Evolutionary conservation across 208 protist genomes (phyloP), one percentile per base, ranked within the genome.

Genomic region (Trypanosoma grayi): DNA sequence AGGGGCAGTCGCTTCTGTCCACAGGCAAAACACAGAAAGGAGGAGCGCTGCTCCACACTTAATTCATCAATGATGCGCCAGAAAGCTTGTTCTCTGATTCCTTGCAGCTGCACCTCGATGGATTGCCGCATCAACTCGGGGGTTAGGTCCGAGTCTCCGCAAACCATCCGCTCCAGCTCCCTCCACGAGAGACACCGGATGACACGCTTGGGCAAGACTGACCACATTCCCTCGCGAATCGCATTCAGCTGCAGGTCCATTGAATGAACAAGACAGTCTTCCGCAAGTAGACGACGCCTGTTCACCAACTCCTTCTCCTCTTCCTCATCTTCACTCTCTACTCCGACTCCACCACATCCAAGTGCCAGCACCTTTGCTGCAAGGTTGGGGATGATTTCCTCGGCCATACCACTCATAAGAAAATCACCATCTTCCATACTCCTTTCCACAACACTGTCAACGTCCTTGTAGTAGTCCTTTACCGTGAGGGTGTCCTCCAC

Each of bases 61-160:
- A 96, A 79, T 44, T 89, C 77, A 60, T 89, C 84, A 11, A 94
- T 79, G 50, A 93, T 87, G 45, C 83, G 73, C 87, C 90, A 96
- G 55, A 96, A 96, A 37, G 79, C 66, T 46, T 85, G 60, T 22
- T 88, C 79, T 22, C 85, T 73, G 10, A 64, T 63, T 1, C 57
- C 59, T 7, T 66, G 70, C 33, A 94, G 64, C 54, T 87, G 70
- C 31, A 75, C 61, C 14, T 79, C 73, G 27, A 96, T 85, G 61
- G 75, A 89, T 57, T 84, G 66, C 44, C 77, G 41, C 65, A 96
- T 60, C 34, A 93, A 60, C 7, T 87, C 67, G 0, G 85, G 50
- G 5, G 83, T 80, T 14, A 86, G 63, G 69, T 87, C 77, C 18
- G 75, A 80, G 51, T 85, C 78, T 4, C 90, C 90, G 56, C 90